phyloP scores from a whole-genome alignment of 345 rosid species.

The Xanthoceras sorbifolium region DNA sequence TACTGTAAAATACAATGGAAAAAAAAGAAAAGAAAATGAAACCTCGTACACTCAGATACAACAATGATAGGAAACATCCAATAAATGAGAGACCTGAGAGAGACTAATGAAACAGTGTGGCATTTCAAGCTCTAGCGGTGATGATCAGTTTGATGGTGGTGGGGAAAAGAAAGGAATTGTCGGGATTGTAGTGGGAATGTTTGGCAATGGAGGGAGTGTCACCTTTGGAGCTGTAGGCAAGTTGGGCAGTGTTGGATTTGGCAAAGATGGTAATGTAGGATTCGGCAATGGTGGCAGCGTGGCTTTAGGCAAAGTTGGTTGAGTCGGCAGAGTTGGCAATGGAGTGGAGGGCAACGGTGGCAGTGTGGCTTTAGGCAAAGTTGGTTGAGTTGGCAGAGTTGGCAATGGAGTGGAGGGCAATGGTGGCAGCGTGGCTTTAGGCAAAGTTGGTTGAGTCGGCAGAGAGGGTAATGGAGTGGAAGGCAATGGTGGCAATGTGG shows the following conservation, averaged over 20 bases:
- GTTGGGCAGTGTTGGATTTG: slow-evolving; percentile 12
- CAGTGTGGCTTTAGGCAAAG: slow-evolving; percentile 21
- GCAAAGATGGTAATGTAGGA: not conserved
- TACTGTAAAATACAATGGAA: too few species aligned
- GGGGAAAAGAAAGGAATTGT: slow-evolving; percentile 3
- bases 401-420: slow-evolving; percentile 15
- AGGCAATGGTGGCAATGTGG: slow-evolving; percentile 25
- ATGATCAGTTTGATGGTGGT: not conserved
- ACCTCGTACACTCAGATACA: not conserved
- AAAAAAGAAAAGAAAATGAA: too few species aligned
- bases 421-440: not conserved
- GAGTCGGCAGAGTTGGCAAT: slow-evolving; percentile 32
- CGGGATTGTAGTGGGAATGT: too few species aligned
- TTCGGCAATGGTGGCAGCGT: slow-evolving; percentile 23
- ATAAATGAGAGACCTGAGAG: not conserved
- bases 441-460: slow-evolving; percentile 23
- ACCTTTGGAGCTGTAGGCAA: slow-evolving; percentile 17
- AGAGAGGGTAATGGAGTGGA: slow-evolving; percentile 30
- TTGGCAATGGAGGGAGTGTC: too few species aligned
- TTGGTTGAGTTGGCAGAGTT: slow-evolving; percentile 15
- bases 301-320: slow-evolving; percentile 26
- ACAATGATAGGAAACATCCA: too few species aligned
- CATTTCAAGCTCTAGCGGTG: not conserved
- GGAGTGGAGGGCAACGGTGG: slow-evolving; percentile 35
- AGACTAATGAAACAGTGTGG: not conserved